Conservation (phyloP, 2,329 filamentous ascomycete species). For the Fusarium chaquense region DNA sequence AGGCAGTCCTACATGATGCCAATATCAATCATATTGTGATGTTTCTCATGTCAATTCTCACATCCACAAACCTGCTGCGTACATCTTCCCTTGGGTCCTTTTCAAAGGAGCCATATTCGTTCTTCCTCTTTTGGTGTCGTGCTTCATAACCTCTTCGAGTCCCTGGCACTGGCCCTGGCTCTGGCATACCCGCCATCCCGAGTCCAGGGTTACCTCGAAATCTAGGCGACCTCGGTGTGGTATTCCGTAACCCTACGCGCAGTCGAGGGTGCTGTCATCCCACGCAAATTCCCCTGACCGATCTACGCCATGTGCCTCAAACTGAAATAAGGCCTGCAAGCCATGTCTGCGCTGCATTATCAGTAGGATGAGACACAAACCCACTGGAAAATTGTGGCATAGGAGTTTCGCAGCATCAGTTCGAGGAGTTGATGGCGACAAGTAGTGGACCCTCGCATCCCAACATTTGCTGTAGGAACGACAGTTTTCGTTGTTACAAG, state of each 20-base stretch:
- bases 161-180: constrained; percentile 12
- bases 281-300: constrained; percentile 41
- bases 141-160: constrained; percentile 6
- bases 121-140: constrained; percentile 12
- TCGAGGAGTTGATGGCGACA: background rate
- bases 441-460: background rate
- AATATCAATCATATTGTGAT: constrained; percentile 14
- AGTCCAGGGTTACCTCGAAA: constrained; percentile 32
- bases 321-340: constrained; percentile 25
- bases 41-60: constrained; percentile 11
- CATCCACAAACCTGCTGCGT: constrained; percentile 10
- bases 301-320: constrained; percentile 29
- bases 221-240: constrained; percentile 38
- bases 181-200: constrained; percentile 22
- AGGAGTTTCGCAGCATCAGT: constrained; percentile 13
- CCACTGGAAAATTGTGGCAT: constrained; percentile 1
- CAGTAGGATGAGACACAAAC: constrained; percentile 12
- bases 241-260: constrained; percentile 38
- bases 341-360: constrained; percentile 23
- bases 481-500: background rate
- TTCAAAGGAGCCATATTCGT: background rate
- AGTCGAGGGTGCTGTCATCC: constrained; percentile 38
- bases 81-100: background rate
- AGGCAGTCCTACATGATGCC: constrained; percentile 34
- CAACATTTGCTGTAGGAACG: background rate